Evolutionary conservation across 306 rosid species (phyloP), one percentile per base, ranked within the genome.

Genomic region (Lathyrus oleraceus): DNA sequence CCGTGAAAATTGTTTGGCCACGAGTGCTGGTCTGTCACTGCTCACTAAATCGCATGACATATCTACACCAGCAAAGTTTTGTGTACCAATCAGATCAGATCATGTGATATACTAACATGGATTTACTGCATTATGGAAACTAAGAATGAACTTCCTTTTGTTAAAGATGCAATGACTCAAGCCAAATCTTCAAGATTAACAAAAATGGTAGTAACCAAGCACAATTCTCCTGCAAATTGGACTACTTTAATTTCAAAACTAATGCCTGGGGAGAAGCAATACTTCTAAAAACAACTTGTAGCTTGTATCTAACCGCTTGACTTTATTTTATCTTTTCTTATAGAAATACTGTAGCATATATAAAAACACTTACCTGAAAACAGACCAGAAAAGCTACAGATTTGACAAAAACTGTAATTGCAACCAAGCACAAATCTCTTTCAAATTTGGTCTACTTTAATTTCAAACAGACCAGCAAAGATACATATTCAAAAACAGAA

Each of bases 1-100:
- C 51, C 59, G n/a, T 10, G 58, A 60, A 68, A 14, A 57, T 28
- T 57, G 56, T 64, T 25, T 56, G 28, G 13, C 63, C 65, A 5
- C 14, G 17, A 59, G 47, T 65, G 69, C 76, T 57, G 69, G 47
- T 78, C 66, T 27, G 75, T 47, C 62, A 58, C 69, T 25, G 14
- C 67, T 47, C 62, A 47, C 69, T 47, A 63, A 72, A 52, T 42
- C 65, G 25, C 38, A 25, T 49, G 38, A 47, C 35, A 59, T 59
- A 30, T 59, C 74, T 42, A 51, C 68, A 48, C 28, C 32, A 68
- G 40, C 48, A 25, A 60, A 44, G 5, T 48, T 66, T 32, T 19
- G 13, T 23, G 39, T 17, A 10, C 12, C 28, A 28, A 56, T 30
- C 32, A 58, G 38, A 51, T 72, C 45, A 54, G 32, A 52, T 54